A percentile compares a stretch with the other conserved stretches of the same genome.
Evolutionary conservation across 2,329 filamentous ascomycete genomes (phyloP).

Genomic region (Xylariales sp.): DNA sequence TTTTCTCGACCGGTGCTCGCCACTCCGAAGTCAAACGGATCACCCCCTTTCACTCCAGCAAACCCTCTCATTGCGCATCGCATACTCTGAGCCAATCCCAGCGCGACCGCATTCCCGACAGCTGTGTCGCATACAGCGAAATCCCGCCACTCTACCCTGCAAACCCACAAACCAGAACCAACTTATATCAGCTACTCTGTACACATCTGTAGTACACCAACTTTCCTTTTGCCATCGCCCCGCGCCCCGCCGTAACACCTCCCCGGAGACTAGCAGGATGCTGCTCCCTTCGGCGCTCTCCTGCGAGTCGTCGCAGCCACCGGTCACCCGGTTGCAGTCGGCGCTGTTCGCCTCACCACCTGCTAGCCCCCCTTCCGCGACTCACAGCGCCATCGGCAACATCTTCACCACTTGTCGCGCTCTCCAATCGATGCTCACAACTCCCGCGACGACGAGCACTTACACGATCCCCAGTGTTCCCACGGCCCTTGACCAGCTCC

Average conservation of each 20-base stretch:
- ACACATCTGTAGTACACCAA: too few relatives aligned
- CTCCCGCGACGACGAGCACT: constrained; percentile 22
- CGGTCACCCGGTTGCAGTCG: constrained; percentile 39
- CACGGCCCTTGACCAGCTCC: constrained; percentile 35
- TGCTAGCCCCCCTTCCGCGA: constrained; percentile 47
- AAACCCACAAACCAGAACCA: too few relatives aligned
- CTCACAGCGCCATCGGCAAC: constrained; percentile 45
- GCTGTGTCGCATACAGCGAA: too few relatives aligned
- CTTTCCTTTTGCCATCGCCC: neutral
- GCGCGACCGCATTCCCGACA: too few relatives aligned
- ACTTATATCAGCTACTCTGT: too few relatives aligned
- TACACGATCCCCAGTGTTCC: constrained; percentile 13
- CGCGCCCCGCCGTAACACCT: too few relatives aligned
- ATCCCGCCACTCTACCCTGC: too few relatives aligned
- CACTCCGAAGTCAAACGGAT: too few relatives aligned
- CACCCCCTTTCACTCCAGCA: too few relatives aligned
- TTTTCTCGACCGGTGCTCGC: too few relatives aligned
- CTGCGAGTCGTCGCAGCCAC: constrained; percentile 50
- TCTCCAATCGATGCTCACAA: constrained; percentile 53
- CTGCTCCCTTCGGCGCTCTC: constrained; percentile 54
- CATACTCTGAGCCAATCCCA: too few relatives aligned
- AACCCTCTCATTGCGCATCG: too few relatives aligned
- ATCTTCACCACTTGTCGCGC: constrained; percentile 58
- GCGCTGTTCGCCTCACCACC: constrained; percentile 56
- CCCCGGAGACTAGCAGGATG: constrained; percentile 42